Evolutionary conservation across 2,329 filamentous ascomycete genomes (phyloP).

Genomic region (Talaromyces piceae): DNA sequence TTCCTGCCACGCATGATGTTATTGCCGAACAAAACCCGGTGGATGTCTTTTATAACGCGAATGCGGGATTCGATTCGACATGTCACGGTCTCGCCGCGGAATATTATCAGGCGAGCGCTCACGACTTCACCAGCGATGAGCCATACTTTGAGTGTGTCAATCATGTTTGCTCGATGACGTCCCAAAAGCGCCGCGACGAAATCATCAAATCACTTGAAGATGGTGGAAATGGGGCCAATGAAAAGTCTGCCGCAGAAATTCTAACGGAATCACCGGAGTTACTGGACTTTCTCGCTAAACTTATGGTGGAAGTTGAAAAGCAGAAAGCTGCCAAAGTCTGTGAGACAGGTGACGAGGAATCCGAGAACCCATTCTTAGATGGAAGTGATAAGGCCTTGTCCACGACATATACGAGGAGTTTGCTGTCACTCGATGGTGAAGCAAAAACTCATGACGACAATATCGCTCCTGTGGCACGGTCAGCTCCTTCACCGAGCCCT

Average conservation of each 20-base stretch:
- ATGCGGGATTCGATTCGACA: conserved; percentile 15
- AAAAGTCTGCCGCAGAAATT: not conserved
- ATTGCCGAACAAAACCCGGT: not conserved
- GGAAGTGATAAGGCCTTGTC: not conserved
- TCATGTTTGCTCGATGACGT: conserved; percentile 34
- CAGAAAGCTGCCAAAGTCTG: not conserved
- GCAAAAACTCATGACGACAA: not conserved
- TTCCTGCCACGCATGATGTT: not conserved
- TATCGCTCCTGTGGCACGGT: not conserved
- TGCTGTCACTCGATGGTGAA: conserved; percentile 4
- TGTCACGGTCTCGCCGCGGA: conserved; percentile 32
- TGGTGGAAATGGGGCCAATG: not conserved
- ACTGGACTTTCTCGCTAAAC: conserved; percentile 1
- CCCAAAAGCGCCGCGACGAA: conserved; percentile 2
- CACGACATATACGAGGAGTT: not conserved
- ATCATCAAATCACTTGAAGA: not conserved
- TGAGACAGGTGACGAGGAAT: not conserved
- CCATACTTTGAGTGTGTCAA: conserved; percentile 39
- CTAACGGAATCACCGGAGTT: not conserved
- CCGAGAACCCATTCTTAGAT: not conserved
- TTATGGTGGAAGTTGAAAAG: conserved; percentile 13
- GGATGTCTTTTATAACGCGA: conserved; percentile 4
- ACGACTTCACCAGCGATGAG: conserved; percentile 34
- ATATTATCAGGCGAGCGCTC: conserved; percentile 39
- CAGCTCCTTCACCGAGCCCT: not conserved